Evolutionary conservation across 164 flowering plant species (phyloP).

Genomic region (Vitis labrusca): DNA sequence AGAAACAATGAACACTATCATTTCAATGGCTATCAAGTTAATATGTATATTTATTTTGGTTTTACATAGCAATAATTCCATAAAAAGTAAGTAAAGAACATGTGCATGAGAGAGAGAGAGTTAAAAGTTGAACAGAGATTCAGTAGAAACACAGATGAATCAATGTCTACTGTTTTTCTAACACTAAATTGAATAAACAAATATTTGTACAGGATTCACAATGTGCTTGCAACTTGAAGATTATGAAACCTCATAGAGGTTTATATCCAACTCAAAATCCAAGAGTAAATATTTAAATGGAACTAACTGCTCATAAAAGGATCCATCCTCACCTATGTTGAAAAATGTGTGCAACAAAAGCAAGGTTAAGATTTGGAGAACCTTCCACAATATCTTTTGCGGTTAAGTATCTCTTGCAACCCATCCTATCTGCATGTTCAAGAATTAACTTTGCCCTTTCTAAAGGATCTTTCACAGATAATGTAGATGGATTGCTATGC

Average conservation of each 20-base stretch:
- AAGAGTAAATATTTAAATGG: not conserved
- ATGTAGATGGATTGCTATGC: conserved; percentile 58
- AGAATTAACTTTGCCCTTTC: conserved; percentile 78
- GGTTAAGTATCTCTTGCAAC: conserved; percentile 86
- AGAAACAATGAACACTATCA: too few species aligned
- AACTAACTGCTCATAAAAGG: not conserved
- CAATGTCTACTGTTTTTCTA: too few species aligned
- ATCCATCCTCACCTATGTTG: conserved; percentile 72
- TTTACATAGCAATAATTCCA: too few species aligned
- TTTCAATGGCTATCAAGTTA: too few species aligned
- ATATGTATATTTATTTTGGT: too few species aligned
- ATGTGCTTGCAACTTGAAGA: not conserved
- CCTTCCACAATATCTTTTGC: conserved; percentile 94
- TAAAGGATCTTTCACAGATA: conserved; percentile 51
- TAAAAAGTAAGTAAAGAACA: too few species aligned
- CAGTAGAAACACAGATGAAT: too few species aligned
- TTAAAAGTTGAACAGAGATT: too few species aligned
- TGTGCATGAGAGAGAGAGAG: too few species aligned
- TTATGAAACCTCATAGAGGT: not conserved
- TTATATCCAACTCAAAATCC: not conserved
- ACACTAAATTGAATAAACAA: too few species aligned
- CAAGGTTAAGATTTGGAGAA: conserved; percentile 90
- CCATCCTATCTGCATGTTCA: conserved; percentile 92
- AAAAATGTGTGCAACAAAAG: conserved; percentile 91
- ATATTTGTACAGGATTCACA: not conserved